Percentiles rank a stretch among this genome's conserved stretches.
These are phyloP conservation scores for Ulota crispa DNA, from an alignment of 225 moss, liverwort and hornwort species.

Conservation along the genomic window DNA sequence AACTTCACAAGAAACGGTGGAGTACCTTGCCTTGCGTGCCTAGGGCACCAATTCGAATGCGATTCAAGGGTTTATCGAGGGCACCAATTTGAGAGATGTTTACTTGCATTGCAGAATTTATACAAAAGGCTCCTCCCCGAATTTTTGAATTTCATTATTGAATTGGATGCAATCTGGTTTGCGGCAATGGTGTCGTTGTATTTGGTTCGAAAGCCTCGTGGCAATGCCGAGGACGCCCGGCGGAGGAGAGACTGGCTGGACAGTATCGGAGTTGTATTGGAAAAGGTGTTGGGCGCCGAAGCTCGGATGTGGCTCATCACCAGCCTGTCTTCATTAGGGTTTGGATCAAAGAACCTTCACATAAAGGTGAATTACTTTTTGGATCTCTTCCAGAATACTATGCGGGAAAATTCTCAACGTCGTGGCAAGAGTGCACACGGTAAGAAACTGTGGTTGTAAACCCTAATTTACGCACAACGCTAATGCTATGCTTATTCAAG, in stretches of 20 bases:
- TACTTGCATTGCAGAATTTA: neutral
- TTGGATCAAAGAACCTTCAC: conserved; percentile 21
- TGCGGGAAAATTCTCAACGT: conserved; percentile 37
- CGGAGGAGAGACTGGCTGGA: conserved; percentile 51
- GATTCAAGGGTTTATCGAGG: neutral
- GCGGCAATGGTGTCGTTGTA: conserved; percentile 46
- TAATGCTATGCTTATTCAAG: neutral
- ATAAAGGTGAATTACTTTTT: conserved; percentile 53
- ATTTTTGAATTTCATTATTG: neutral
- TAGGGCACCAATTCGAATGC: neutral
- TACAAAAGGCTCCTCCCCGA: neutral
- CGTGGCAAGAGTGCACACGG: conserved; percentile 22
- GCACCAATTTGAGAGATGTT: neutral
- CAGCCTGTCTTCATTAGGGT: conserved; percentile 44
- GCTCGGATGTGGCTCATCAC: conserved; percentile 77
- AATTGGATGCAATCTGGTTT: neutral
- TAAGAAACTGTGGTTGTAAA: neutral
- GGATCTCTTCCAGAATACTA: conserved; percentile 54
- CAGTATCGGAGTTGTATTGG: conserved; percentile 46
- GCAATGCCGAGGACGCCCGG: conserved; percentile 35
- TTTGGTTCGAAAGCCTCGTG: conserved; percentile 15
- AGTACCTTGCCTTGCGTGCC: neutral
- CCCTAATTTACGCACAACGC: neutral
- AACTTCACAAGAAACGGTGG: neutral
- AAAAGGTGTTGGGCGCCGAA: conserved; percentile 56